Evolutionary conservation across 2,329 filamentous ascomycete species (phyloP).

Genomic region (Nothomitra cinnamomea): DNA sequence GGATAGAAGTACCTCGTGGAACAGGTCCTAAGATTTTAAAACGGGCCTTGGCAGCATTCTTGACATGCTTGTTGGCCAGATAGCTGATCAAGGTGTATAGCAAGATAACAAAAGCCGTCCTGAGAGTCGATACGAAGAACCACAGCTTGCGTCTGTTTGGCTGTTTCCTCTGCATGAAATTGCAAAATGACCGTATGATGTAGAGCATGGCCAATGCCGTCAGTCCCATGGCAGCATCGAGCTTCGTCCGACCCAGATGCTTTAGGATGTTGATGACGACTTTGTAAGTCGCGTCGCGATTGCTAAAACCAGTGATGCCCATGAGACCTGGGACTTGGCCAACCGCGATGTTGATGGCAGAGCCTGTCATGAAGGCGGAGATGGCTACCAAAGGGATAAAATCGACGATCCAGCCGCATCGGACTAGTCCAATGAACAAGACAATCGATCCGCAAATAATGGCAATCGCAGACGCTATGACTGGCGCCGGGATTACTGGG

Average conservation of each 20-base stretch:
- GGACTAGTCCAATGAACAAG: slow-evolving; percentile 57
- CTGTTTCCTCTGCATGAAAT: slow-evolving; percentile 46
- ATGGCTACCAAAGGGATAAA: slow-evolving; percentile 82
- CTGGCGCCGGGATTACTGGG: slow-evolving; percentile 35
- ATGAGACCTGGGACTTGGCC: slow-evolving; percentile 73
- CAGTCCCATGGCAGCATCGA: slow-evolving; percentile 84
- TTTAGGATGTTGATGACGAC: slow-evolving; percentile 75
- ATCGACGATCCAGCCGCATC: slow-evolving; percentile 80
- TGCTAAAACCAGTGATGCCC: slow-evolving; percentile 60
- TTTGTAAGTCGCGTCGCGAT: slow-evolving; percentile 58
- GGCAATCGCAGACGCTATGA: slow-evolving; percentile 62
- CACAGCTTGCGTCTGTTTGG: slow-evolving; percentile 54
- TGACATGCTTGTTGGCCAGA: slow-evolving; percentile 56
- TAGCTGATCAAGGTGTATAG: slow-evolving; percentile 86
- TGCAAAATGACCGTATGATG: slow-evolving; percentile 49
- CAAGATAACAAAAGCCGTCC: slow-evolving; percentile 80
- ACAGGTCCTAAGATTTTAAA: slow-evolving; percentile 64
- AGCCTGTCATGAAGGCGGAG: slow-evolving; percentile 93
- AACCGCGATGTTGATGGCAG: slow-evolving; percentile 70
- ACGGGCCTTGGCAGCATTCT: slow-evolving; percentile 32
- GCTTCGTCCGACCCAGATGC: slow-evolving; percentile 42
- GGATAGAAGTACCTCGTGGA: slow-evolving; percentile 42
- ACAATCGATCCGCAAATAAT: slow-evolving; percentile 66
- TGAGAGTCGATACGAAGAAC: slow-evolving; percentile 83
- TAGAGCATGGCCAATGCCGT: slow-evolving; percentile 67